Evolutionary conservation across 2,329 filamentous ascomycete species (phyloP).

Genomic region (Graphilbum ipis-grandicollis): DNA sequence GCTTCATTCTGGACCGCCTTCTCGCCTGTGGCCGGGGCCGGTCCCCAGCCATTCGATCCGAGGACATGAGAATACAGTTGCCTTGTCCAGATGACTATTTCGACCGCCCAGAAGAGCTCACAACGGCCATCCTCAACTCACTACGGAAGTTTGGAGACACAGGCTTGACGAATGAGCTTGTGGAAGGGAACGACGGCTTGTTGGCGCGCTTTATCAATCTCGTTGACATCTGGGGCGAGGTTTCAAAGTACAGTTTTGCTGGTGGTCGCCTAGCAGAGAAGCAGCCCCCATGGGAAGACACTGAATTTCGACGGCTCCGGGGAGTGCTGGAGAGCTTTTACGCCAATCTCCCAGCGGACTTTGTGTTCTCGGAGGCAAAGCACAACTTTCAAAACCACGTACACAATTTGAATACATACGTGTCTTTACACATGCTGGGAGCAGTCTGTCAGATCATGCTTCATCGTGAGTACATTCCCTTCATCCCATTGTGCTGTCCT

Average conservation of each 20-base stretch:
- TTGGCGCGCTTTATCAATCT: conserved; percentile 37
- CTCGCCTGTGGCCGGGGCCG: conserved; percentile 47
- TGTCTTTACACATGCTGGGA: conserved; percentile 48
- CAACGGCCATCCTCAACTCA: conserved; percentile 32
- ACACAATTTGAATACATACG: conserved; percentile 45
- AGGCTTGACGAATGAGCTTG: too few relatives aligned
- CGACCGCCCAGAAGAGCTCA: conserved; percentile 39
- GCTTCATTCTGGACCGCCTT: conserved; percentile 54
- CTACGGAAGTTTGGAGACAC: too few relatives aligned
- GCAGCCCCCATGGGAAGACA: conserved; percentile 38
- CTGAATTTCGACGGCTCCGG: conserved; percentile 36
- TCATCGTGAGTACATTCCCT: conserved; percentile 51
- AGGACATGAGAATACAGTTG: conserved; percentile 46
- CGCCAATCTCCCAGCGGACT: conserved; percentile 32
- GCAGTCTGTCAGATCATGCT: conserved; percentile 50
- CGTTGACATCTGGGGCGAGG: conserved; percentile 41
- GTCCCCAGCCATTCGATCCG: conserved; percentile 37
- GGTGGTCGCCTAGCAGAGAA: conserved; percentile 33
- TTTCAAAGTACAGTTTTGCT: conserved; percentile 35
- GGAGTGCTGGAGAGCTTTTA: conserved; percentile 35
- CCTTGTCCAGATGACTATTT: conserved; percentile 52
- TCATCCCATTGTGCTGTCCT: conserved; percentile 38
- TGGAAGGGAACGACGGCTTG: too few relatives aligned
- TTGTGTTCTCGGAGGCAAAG: conserved; percentile 41
- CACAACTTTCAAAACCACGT: conserved; percentile 49